Evolutionary conservation across 1,284 basidiomycete genomes (phyloP), one percentile per base, ranked within the genome.

Genomic region (Thecaphora thlaspeos): DNA sequence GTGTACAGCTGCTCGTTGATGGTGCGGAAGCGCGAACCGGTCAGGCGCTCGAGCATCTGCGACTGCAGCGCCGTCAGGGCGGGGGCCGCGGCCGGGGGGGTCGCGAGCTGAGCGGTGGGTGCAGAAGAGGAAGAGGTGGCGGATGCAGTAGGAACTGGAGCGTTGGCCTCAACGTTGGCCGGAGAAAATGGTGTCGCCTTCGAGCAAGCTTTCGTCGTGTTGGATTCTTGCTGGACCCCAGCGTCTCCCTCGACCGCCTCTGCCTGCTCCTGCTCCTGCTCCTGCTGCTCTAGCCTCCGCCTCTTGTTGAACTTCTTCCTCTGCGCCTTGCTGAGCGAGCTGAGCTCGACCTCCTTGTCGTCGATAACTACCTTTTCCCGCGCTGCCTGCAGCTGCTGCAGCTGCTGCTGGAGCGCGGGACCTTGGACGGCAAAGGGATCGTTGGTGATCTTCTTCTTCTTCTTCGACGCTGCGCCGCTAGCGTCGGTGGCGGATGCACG

Each of bases 1-100:
- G 77, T 78, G 55, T 78, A 78, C 10, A 78, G 65, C 41, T 62
- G 66, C 47, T 78, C 74, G 57, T 78, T 78, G 57, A 78, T 68
- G n/a, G 72, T 63, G 18, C 77, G 70, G 40, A 78, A 78, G n/a
- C 73, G 68, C 2, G 76, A 68, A 22, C 77, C 77, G 9, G 66
- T 65, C 14, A 78, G 63, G 28, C 68, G 64, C 32, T 61, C 58
- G 23, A 65, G 55, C 63, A 75, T 73, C 36, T 68, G 61, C 5
- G 67, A 60, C 45, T 73, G 71, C 3, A 67, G 46, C 10, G 67
- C 51, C 11, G 68, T 73, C 23, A 71, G 43, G 10, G 59, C 44
- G 4, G 45, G 41, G 15, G 28, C 39, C 14, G 51, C 22, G 7
- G 47, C 26, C 10, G 24, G 11, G 9, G 42, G n/a, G n/a, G n/a